Evolutionary conservation across 371 early-diverging fungal species (phyloP).

Genomic region (Mortierella sp.): DNA sequence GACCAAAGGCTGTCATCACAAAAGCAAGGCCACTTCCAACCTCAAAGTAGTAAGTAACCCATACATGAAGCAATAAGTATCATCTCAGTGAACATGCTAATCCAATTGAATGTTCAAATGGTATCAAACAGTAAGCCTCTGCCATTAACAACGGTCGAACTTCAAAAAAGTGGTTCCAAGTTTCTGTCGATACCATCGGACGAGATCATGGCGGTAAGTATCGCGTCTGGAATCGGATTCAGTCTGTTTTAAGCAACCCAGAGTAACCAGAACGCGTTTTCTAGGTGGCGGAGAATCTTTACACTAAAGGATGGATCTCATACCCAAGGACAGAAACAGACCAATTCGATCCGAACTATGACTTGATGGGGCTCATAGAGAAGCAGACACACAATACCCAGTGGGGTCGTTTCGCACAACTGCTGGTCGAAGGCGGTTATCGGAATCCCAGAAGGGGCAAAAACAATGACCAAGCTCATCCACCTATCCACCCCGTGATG

Average conservation of each 20-base stretch:
- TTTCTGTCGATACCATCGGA: slow-evolving; percentile 83
- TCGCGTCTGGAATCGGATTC: not conserved
- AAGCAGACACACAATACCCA: slow-evolving; percentile 67
- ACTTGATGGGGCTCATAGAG: slow-evolving; percentile 75
- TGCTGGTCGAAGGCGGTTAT: slow-evolving; percentile 82
- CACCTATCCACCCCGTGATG: slow-evolving; percentile 98
- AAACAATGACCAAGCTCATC: slow-evolving; percentile 99
- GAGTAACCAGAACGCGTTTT: not conserved
- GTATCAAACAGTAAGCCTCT: slow-evolving; percentile 75
- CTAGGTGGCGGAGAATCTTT: slow-evolving; percentile 87
- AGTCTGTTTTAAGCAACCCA: not conserved
- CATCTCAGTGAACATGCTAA: too few relatives aligned
- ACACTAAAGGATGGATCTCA: slow-evolving; percentile 92
- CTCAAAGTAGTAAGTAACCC: slow-evolving; percentile 75
- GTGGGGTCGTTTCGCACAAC: slow-evolving; percentile 79
- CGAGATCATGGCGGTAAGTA: slow-evolving; percentile 81
- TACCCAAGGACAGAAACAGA: slow-evolving; percentile 99
- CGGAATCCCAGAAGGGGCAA: slow-evolving; percentile 87
- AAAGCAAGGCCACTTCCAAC: slow-evolving; percentile 71
- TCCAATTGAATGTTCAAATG: too few relatives aligned
- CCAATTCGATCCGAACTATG: slow-evolving; percentile 84
- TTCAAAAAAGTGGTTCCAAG: slow-evolving; percentile 88
- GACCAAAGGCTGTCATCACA: slow-evolving; percentile 66
- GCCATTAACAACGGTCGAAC: slow-evolving; percentile 96
- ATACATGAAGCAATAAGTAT: too few relatives aligned